Conservation (phyloP, 2,329 filamentous ascomycete genomes). For the Neonectria punicea region DNA sequence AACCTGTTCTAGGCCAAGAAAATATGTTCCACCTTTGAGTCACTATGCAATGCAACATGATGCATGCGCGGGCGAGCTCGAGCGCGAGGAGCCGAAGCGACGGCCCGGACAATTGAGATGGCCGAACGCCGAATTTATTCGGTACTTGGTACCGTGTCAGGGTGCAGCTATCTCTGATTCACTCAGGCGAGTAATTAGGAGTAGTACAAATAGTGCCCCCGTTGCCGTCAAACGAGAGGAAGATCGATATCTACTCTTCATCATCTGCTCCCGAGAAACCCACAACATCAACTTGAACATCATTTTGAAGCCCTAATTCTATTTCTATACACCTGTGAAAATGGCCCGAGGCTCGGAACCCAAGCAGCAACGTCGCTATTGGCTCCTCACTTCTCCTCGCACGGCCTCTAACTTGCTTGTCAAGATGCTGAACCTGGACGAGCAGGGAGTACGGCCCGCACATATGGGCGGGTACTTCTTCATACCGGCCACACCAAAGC, state of each 20-base stretch:
- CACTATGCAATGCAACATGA: neutral
- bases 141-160: neutral
- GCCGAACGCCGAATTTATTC: slow-evolving; percentile 24
- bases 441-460: slow-evolving; percentile 31
- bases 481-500: slow-evolving; percentile 13
- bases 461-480: slow-evolving; percentile 34
- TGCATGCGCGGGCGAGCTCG: neutral
- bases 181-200: too few species aligned
- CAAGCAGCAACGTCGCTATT: slow-evolving; percentile 24
- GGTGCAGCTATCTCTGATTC: neutral
- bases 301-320: too few species aligned
- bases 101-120: slow-evolving; percentile 15
- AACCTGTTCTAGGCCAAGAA: neutral
- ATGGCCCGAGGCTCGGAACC: slow-evolving; percentile 26
- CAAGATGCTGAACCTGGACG: slow-evolving; percentile 33
- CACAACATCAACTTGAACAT: too few species aligned
- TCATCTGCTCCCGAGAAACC: neutral
- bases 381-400: slow-evolving; percentile 32
- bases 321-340: neutral
- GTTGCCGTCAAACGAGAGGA: neutral
- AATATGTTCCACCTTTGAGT: neutral
- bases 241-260: neutral
- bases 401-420: slow-evolving; percentile 35
- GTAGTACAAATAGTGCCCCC: neutral
- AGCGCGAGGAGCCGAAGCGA: slow-evolving; percentile 29